A percentile compares a stretch with the other conserved stretches of the same genome.
Evolutionary conservation across 1,139 yeast genomes (phyloP).

Genomic region (Casaregolazyma lundiana): DNA sequence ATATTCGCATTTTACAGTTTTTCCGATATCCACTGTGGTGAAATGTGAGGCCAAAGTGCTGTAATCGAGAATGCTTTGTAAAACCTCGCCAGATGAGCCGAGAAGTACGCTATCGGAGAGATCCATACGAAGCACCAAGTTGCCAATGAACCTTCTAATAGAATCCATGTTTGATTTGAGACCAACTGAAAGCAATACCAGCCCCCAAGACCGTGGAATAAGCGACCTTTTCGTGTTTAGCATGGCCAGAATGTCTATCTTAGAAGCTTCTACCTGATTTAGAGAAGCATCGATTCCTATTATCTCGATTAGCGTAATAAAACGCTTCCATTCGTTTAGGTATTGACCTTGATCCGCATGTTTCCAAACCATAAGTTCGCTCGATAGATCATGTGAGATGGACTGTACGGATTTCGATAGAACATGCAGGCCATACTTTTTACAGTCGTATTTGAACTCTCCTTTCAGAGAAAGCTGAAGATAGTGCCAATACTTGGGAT

Average conservation of each 20-base stretch:
- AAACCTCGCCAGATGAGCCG: conserved; percentile 46
- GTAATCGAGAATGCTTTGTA: conserved; percentile 54
- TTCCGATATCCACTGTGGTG: conserved; percentile 28
- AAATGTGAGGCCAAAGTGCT: conserved; percentile 65
- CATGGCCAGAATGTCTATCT: conserved; percentile 54
- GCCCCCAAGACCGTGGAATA: conserved; percentile 65
- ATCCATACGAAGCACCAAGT: conserved; percentile 53
- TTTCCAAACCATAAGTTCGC: conserved; percentile 46
- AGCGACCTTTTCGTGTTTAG: conserved; percentile 49
- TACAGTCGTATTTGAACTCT: conserved; percentile 54
- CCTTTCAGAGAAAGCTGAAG: conserved; percentile 57
- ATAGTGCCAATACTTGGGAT: conserved; percentile 52
- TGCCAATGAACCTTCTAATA: conserved; percentile 61
- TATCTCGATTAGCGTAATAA: conserved; percentile 69
- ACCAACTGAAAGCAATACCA: conserved; percentile 69
- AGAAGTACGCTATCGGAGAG: conserved; percentile 44
- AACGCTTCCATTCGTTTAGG: conserved; percentile 64
- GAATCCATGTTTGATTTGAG: conserved; percentile 75
- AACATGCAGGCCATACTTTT: conserved; percentile 68
- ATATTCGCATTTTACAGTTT: conserved; percentile 46
- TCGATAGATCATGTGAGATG: conserved; percentile 37
- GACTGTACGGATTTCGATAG: conserved; percentile 56
- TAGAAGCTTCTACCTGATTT: conserved; percentile 81
- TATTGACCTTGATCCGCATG: conserved; percentile 29
- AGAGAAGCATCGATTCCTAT: conserved; percentile 80